phyloP scores from a whole-genome alignment of 345 rosid species.

The Eucalyptus globulus region DNA sequence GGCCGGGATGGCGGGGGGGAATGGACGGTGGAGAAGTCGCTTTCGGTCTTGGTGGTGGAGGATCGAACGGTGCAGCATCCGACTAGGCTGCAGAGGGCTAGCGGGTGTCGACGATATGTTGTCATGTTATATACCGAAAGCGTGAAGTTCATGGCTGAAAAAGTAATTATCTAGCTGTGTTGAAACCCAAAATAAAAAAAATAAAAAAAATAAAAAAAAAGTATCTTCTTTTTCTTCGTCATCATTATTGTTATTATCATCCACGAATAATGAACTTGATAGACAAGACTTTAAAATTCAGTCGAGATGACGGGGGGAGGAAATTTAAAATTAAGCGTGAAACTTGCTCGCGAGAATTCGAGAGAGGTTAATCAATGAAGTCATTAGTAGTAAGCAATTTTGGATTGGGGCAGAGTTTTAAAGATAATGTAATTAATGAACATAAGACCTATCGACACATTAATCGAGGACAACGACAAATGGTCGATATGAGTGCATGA shows the following conservation, averaged over 20 bases:
- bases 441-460: background rate
- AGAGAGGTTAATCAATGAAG: background rate
- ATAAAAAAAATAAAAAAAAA: too few relatives aligned
- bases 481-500: too few relatives aligned
- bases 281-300: background rate
- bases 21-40: background rate
- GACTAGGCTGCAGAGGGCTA: background rate
- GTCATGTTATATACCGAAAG: background rate
- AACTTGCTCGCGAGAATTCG: fast-evolving
- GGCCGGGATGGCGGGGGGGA: background rate
- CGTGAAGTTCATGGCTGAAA: background rate
- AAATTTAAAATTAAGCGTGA: background rate
- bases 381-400: background rate
- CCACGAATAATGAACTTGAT: background rate
- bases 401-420: background rate
- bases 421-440: background rate
- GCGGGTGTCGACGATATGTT: background rate
- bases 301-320: background rate
- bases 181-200: too few relatives aligned
- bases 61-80: background rate
- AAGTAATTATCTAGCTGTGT: background rate
- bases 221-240: too few relatives aligned
- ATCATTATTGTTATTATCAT: background rate
- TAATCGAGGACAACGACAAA: fast-evolving
- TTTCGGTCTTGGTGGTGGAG: background rate